phyloP scores from a whole-genome alignment of 371 early-diverging fungal genomes.

The Apophysomyces elegans region DNA sequence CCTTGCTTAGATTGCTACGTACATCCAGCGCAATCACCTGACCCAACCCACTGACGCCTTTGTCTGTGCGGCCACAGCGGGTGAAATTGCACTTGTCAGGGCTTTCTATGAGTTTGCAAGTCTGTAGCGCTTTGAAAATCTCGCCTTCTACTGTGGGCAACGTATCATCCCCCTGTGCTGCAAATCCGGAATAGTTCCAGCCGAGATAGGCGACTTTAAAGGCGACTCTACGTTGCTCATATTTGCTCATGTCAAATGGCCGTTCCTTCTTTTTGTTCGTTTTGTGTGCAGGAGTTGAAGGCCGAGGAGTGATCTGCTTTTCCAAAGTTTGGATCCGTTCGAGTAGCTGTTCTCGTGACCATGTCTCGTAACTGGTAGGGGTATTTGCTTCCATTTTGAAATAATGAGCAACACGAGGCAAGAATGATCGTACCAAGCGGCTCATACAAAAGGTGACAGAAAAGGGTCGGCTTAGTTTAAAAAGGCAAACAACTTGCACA shows the following conservation, averaged over 20 bases:
- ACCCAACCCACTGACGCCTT: conserved; percentile 92
- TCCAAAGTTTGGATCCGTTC: conserved; percentile 42
- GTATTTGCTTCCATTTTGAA: neutral
- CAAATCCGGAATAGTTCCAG: conserved; percentile 91
- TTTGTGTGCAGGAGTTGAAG: neutral
- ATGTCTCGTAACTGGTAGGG: neutral
- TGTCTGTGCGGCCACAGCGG: conserved; percentile 94
- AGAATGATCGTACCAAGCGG: conserved; percentile 3
- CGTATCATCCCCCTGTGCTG: conserved; percentile 62
- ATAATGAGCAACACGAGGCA: neutral
- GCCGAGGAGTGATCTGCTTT: neutral
- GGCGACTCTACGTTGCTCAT: conserved; percentile 81
- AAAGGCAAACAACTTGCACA: too few relatives aligned
- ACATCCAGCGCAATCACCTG: conserved; percentile 90
- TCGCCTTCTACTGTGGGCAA: conserved; percentile 85
- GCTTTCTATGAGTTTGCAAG: conserved; percentile 71
- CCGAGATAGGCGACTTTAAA: conserved; percentile 92
- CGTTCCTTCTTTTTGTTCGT: conserved; percentile 38
- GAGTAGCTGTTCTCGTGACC: conserved; percentile 40
- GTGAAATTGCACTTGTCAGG: conserved; percentile 68
- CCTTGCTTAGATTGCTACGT: conserved; percentile 51
- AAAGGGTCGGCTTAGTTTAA: neutral
- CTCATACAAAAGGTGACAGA: neutral
- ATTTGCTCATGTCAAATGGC: conserved; percentile 81
- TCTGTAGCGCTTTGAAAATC: conserved; percentile 78